Conservation (phyloP, 1,139 yeast genomes). For the Yamadazyma songkhlaensis region DNA sequence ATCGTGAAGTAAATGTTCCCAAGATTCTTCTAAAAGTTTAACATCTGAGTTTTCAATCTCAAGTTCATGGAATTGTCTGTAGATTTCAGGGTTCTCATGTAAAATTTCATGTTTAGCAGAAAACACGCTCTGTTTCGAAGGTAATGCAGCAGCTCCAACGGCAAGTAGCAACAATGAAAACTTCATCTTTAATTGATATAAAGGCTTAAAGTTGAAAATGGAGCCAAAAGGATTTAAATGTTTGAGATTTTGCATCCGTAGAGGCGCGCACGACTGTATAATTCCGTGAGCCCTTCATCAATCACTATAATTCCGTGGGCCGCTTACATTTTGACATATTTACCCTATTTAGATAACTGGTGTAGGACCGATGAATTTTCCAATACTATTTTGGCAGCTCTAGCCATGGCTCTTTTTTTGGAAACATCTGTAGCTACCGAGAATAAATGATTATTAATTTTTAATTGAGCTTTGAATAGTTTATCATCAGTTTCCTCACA, state of each 20-base stretch:
- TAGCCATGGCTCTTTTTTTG: slow-evolving; percentile 43
- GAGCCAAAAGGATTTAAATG: no score
- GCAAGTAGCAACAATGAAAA: no score
- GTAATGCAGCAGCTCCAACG: not conserved
- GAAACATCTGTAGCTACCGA: slow-evolving; percentile 44
- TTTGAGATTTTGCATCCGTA: no score
- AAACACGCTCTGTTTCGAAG: slow-evolving; percentile 3
- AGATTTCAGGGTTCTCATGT: slow-evolving; percentile 6
- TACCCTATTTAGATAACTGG: slow-evolving; percentile 2
- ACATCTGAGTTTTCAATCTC: not conserved
- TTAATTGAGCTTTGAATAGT: slow-evolving; percentile 34
- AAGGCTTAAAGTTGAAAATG: no score
- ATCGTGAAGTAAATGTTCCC: slow-evolving; percentile 3
- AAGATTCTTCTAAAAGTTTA: not conserved
- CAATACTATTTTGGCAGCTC: slow-evolving; percentile 47
- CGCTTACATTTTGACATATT: no score
- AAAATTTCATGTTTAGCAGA: slow-evolving; percentile 2
- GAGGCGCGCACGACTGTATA: no score
- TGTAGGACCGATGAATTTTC: slow-evolving; percentile 15
- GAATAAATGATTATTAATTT: slow-evolving; percentile 32
- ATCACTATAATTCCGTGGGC: no score
- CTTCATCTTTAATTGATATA: no score
- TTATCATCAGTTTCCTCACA: slow-evolving; percentile 28
- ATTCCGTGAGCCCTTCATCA: no score
- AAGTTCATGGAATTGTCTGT: slow-evolving; percentile 4